These are phyloP conservation scores for Chiua virens DNA, from an alignment of 768 basidiomycete species.

Conservation along the genomic window DNA sequence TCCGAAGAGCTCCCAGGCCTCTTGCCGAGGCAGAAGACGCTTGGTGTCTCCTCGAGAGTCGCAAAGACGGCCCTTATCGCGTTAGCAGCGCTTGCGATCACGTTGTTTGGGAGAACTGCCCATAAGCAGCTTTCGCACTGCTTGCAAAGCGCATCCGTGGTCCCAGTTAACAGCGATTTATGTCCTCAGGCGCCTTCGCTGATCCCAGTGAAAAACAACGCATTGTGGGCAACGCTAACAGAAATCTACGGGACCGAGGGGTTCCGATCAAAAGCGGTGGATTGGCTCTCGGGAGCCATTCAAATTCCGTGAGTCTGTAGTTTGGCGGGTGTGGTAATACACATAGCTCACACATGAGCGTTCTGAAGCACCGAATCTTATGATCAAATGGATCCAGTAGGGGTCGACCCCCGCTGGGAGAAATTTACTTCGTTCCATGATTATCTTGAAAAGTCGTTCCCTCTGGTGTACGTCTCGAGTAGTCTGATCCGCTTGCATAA, in stretches of 20 bases:
- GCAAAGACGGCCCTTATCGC: conserved; percentile 13
- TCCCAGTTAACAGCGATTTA: conserved; percentile 7
- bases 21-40: neutral
- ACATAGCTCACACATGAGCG: conserved; percentile 3
- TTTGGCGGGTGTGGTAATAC: neutral
- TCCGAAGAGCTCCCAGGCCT: conserved; percentile 12
- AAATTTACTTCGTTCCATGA: conserved; percentile 53
- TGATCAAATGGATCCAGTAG: conserved; percentile 48
- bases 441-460: conserved; percentile 58
- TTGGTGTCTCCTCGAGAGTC: conserved; percentile 6
- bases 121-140: conserved; percentile 6
- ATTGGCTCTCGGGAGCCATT: conserved; percentile 41
- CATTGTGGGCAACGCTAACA: conserved; percentile 34
- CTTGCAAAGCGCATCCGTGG: neutral
- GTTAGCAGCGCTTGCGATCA: conserved; percentile 17
- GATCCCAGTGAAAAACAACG: conserved; percentile 33
- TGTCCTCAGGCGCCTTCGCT: conserved; percentile 39
- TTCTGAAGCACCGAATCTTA: conserved; percentile 48
- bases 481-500: neutral
- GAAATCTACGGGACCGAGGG: conserved; percentile 31
- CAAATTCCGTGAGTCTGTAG: conserved; percentile 38
- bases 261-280: conserved; percentile 35
- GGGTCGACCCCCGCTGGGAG: conserved; percentile 54
- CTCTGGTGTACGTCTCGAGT: conserved; percentile 49
- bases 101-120: conserved; percentile 9